Base-by-base conservation (phyloP, 139 green algal species). In the Closterium sp. region DNA sequence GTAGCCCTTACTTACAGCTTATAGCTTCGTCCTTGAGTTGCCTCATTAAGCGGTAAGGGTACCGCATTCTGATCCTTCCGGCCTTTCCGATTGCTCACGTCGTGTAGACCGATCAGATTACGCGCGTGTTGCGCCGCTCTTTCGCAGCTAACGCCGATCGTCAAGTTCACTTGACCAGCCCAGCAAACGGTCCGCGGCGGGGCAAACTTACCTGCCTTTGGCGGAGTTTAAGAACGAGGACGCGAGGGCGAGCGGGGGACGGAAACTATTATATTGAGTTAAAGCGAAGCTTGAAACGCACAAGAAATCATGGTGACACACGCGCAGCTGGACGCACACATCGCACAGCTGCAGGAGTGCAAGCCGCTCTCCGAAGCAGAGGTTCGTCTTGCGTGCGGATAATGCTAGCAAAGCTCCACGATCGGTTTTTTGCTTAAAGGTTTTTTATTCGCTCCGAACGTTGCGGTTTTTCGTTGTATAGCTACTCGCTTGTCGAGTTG, bases 271-370 rank as follows among this genome's bases (percentile, higher is more conserved):
- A 30, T 6, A 21, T 17, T 32, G 22, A 32, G 28, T 22, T 31
- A 21, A 30, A 87, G 27, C 13, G 79, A 86, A 28, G 79, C n/a
- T 7, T 17, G 28, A 87, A 87, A 27, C n/a, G 85, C 85, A 87
- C 28, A 87, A 87, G 85, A 17, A 87, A 31, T 2, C 85, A 30
- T 87, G 85, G 28, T 31, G 28, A 11, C 91, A 17, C 90, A 93
- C 24, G 91, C 32, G 13, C 27, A 50, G 86, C 90, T 95, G 19
- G 92, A 95, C 86, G 92, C 21, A 17, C 90, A 93, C 70, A 99
- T 99, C 79, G 97, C 97, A 73, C 95, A 97, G 93, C 94, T 99
- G 21, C 96, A 98, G 94, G 96, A 98, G 85, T 99, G 97, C 95
- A 96, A 98, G 93, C 97, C 97, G 2, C 96, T 99, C 19, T 92